Evolutionary conservation across 148 eudicot species (phyloP).

Genomic region (Fagopyrum homotropicum): DNA sequence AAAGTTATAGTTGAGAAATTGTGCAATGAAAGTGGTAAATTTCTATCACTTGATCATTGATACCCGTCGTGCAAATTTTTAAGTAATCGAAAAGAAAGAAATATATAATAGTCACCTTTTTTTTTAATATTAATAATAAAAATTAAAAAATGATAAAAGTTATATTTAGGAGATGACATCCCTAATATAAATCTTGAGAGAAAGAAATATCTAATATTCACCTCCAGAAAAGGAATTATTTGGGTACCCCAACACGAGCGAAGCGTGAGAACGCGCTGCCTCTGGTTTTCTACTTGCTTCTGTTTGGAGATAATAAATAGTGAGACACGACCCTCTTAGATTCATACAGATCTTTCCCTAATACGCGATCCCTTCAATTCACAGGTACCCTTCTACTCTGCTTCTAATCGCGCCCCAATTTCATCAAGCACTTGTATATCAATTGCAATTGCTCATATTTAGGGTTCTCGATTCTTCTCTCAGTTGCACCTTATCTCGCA

Average conservation of each 20-base stretch:
- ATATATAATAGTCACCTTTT: no score
- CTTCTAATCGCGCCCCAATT: neutral
- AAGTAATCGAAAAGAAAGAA: no score
- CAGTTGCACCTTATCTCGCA: neutral
- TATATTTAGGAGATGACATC: no score
- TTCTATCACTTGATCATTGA: no score
- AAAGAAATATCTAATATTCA: no score
- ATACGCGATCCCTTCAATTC: neutral
- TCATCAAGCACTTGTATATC: neutral
- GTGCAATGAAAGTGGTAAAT: no score
- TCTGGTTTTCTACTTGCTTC: conserved; percentile 1
- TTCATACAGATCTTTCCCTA: neutral
- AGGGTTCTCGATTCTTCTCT: neutral
- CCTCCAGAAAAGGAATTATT: neutral
- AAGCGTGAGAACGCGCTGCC: conserved; percentile 2
- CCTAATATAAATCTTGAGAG: no score
- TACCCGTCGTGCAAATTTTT: no score
- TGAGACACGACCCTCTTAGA: neutral
- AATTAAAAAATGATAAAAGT: no score
- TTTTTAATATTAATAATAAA: no score
- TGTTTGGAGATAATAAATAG: neutral
- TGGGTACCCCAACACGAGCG: neutral
- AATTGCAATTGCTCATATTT: neutral
- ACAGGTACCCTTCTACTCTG: neutral
- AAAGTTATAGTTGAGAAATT: no score